Percentiles rank a stretch among this genome's conserved stretches.
These are phyloP conservation scores for Massarina eburnea DNA, from an alignment of 2,329 filamentous ascomycete species.

Conservation along the genomic window DNA sequence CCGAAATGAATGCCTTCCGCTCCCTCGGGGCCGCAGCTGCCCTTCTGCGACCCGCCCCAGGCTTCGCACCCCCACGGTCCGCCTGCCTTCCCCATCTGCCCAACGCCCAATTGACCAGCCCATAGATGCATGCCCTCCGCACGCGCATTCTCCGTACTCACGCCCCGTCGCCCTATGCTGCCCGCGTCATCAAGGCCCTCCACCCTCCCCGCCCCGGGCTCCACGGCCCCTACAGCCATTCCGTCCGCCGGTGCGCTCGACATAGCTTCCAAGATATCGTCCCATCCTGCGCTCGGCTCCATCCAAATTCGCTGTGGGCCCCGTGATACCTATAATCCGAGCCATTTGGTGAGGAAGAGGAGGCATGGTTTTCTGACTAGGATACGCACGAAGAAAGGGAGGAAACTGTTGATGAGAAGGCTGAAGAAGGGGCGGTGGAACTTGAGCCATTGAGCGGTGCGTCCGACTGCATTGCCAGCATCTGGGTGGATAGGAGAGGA, in stretches of 20 bases:
- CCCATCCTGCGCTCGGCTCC: conserved; percentile 39
- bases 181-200: conserved; percentile 15
- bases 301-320: conserved; percentile 50
- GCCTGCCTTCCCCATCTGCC: background rate
- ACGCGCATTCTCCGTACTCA: conserved; percentile 32
- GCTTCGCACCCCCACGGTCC: conserved; percentile 23
- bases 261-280: conserved; percentile 37
- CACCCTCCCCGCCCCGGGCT: conserved; percentile 21
- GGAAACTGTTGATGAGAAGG: conserved; percentile 57
- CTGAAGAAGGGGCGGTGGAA: conserved; percentile 54
- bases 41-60: conserved; percentile 23
- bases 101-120: conserved; percentile 2
- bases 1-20: conserved; percentile 35
- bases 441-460: conserved; percentile 35
- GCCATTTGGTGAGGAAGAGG: conserved; percentile 61
- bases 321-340: conserved; percentile 61
- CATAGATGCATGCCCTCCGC: conserved; percentile 11
- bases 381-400: conserved; percentile 55
- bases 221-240: conserved; percentile 13
- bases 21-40: conserved; percentile 29
- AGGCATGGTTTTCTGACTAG: conserved; percentile 62
- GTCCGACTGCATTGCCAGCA: conserved; percentile 30
- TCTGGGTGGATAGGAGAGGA: conserved; percentile 49
- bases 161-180: conserved; percentile 29
- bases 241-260: conserved; percentile 31